phyloP scores from a whole-genome alignment of 2,329 filamentous ascomycete species.

The Aureobasidium lini region DNA sequence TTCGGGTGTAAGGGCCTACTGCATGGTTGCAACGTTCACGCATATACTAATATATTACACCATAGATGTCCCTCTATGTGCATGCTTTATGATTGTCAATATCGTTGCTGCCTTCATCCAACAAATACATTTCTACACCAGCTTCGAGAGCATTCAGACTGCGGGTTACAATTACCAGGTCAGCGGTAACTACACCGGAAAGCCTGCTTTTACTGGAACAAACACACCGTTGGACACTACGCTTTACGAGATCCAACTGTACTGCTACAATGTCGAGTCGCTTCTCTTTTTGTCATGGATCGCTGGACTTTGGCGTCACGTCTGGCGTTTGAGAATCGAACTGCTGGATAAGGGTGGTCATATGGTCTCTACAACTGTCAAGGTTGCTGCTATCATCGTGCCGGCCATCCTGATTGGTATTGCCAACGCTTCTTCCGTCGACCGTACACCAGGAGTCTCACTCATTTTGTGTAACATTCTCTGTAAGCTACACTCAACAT shows the following conservation, averaged over 20 bases:
- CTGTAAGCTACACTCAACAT: neutral
- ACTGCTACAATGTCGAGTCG: slow-evolving; percentile 11
- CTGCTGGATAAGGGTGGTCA: neutral
- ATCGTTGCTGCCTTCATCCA: slow-evolving; percentile 1
- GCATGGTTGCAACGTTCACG: neutral
- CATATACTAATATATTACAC: neutral
- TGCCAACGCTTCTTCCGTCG: neutral
- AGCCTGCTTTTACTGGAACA: slow-evolving; percentile 5
- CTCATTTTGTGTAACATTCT: slow-evolving; percentile 1
- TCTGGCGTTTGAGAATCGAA: neutral
- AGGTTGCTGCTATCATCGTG: neutral
- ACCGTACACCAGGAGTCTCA: neutral
- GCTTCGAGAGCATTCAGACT: neutral
- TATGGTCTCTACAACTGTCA: neutral
- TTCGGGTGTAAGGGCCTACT: neutral
- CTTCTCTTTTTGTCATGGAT: slow-evolving; percentile 7
- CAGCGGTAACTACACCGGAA: neutral
- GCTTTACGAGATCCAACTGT: slow-evolving; percentile 1
- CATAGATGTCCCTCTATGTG: neutral
- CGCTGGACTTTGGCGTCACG: slow-evolving; percentile 6
- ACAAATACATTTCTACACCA: slow-evolving; percentile 7
- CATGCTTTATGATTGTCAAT: slow-evolving; percentile 3
- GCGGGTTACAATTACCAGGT: neutral
- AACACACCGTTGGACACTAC: neutral
- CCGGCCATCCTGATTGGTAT: slow-evolving; percentile 6